Percentiles rank a stretch among this genome's conserved stretches.
Conservation (phyloP, 2,329 filamentous ascomycete genomes). For the Verticillium longisporum region DNA sequence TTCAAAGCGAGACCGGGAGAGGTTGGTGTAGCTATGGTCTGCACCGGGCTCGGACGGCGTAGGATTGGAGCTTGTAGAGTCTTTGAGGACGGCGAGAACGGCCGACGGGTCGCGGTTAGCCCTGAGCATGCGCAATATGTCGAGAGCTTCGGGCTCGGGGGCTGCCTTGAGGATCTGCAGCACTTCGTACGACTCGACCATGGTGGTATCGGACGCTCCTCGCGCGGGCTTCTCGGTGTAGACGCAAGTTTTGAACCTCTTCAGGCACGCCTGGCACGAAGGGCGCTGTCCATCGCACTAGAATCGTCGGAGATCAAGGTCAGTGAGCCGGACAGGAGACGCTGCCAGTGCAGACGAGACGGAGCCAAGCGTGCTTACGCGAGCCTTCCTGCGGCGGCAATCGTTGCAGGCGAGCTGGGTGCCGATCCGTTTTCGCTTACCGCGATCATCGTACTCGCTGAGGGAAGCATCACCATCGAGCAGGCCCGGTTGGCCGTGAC, state of each 20-base stretch:
- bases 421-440: slow-evolving; percentile 15
- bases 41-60: background rate
- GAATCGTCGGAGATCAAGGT: background rate
- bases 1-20: slow-evolving; percentile 7
- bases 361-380: slow-evolving; percentile 10
- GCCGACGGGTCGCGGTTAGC: slow-evolving; percentile 13
- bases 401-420: slow-evolving; percentile 17
- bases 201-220: background rate
- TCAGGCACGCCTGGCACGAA: slow-evolving; percentile 12
- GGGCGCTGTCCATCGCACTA: slow-evolving; percentile 15
- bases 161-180: slow-evolving; percentile 16
- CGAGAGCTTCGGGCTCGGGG: slow-evolving; percentile 10
- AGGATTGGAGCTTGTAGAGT: background rate
- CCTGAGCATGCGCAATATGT: slow-evolving; percentile 14
- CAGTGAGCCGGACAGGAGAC: background rate
- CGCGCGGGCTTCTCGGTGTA: slow-evolving; percentile 11
- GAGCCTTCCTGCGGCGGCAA: slow-evolving; percentile 15
- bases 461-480: background rate
- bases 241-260: slow-evolving; percentile 8
- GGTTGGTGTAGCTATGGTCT: background rate
- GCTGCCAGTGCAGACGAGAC: background rate
- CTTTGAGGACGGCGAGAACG: slow-evolving; percentile 14
- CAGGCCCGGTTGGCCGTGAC: background rate
- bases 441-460: background rate
- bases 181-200: slow-evolving; percentile 11